Conservation (phyloP, 768 basidiomycete species). For the Trametes coccinea region DNA sequence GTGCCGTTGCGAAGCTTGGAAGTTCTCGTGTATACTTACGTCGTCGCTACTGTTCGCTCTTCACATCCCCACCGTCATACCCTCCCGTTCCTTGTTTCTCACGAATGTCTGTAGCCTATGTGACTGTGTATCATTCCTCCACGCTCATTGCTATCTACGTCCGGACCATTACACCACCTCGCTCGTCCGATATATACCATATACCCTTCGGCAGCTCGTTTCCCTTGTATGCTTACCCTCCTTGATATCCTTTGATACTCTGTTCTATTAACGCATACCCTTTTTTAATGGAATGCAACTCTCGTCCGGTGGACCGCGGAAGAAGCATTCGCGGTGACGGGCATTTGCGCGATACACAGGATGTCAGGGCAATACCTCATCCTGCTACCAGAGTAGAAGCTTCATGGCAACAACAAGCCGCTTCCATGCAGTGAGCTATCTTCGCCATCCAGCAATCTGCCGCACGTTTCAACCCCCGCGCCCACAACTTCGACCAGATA, state of each 20-base stretch:
- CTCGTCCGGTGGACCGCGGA: background rate
- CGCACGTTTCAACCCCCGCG: constrained; percentile 25
- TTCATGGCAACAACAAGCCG: constrained; percentile 14
- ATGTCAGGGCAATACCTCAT: background rate
- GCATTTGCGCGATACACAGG: background rate
- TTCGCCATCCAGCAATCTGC: constrained; percentile 29
- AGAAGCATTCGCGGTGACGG: background rate
- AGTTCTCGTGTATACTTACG: constrained; percentile 3
- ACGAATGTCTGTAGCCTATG: constrained; percentile 18
- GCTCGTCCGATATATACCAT: background rate
- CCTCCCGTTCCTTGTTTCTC: background rate
- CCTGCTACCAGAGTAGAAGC: constrained; percentile 2
- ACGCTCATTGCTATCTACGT: constrained; percentile 7
- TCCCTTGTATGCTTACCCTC: constrained; percentile 14
- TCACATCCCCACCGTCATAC: constrained; percentile 4
- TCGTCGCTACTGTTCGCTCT: background rate
- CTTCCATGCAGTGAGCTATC: constrained; percentile 26
- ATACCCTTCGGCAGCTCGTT: constrained; percentile 3
- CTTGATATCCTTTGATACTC: constrained; percentile 1
- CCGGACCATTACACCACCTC: background rate
- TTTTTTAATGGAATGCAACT: no score
- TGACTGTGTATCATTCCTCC: constrained; percentile 13
- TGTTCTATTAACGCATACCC: no score
- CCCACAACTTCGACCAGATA: constrained; percentile 22
- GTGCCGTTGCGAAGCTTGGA: background rate